Conservation (phyloP, 148 eudicot genomes). For the Vaccinium myrtillus region DNA sequence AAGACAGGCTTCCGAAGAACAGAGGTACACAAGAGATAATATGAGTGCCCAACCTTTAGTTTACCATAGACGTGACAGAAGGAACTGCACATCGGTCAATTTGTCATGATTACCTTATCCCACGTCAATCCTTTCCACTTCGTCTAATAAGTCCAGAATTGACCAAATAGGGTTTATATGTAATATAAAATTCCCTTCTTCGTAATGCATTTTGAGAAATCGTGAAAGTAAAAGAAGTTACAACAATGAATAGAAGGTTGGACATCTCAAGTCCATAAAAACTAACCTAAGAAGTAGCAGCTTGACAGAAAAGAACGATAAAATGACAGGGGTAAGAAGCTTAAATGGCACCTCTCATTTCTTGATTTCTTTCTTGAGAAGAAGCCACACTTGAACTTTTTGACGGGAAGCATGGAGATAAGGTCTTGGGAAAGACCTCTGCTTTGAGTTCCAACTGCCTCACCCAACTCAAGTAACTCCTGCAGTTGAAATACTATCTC, state of each 20-base stretch:
- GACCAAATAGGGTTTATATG: neutral
- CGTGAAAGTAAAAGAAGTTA: neutral
- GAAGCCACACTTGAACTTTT: conserved; percentile 74
- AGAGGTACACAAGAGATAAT: neutral
- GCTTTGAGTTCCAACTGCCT: conserved; percentile 88
- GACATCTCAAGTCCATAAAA: neutral
- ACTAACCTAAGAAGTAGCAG: neutral
- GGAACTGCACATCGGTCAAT: neutral
- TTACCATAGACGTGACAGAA: neutral
- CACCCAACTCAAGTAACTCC: conserved; percentile 94
- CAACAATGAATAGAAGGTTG: neutral
- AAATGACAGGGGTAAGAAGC: neutral
- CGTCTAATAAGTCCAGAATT: neutral
- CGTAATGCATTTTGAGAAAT: neutral
- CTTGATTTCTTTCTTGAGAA: conserved; percentile 68
- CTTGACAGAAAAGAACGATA: neutral
- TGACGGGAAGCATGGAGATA: conserved; percentile 74
- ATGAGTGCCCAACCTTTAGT: neutral
- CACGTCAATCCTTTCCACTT: neutral
- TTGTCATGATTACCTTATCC: neutral
- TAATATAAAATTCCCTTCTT: neutral
- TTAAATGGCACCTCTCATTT: conserved; percentile 57
- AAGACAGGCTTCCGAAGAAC: neutral
- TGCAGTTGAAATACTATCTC: conserved; percentile 24
- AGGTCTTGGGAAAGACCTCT: conserved; percentile 85